phyloP scores from a whole-genome alignment of 495 filamentous ascomycete species.

The Penicillium paradoxum region DNA sequence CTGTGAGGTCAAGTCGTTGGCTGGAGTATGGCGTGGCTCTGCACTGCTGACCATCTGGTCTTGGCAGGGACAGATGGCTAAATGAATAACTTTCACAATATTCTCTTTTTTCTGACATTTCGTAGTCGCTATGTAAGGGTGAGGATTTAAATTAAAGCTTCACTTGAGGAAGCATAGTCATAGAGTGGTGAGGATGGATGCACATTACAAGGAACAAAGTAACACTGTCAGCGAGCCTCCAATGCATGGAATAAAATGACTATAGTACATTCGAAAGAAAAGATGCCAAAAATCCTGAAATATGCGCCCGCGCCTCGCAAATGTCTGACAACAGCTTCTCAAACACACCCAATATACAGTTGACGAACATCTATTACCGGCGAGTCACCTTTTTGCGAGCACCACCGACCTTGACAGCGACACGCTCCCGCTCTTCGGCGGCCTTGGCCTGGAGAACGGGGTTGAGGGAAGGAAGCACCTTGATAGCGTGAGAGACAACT shows the following conservation, averaged over 20 bases:
- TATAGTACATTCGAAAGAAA: constrained; percentile 41
- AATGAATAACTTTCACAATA: not conserved
- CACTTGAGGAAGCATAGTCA: not conserved
- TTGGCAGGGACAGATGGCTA: not conserved
- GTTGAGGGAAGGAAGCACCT: constrained; percentile 33
- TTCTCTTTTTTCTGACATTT: not conserved
- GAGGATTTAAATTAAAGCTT: not conserved
- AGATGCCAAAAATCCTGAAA: constrained; percentile 27
- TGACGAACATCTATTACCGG: constrained; percentile 18
- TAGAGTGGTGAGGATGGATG: not conserved
- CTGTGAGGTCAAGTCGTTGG: not conserved
- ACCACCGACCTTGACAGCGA: constrained; percentile 32
- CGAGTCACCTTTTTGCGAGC: constrained; percentile 29
- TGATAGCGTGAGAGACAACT: constrained; percentile 30
- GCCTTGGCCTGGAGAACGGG: constrained; percentile 29
- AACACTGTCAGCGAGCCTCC: constrained; percentile 22
- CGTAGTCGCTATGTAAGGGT: not conserved
- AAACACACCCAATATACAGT: constrained; percentile 26
- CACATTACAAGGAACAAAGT: not conserved
- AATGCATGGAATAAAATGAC: constrained; percentile 28
- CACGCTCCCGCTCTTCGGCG: constrained; percentile 36
- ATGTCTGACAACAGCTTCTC: constrained; percentile 28
- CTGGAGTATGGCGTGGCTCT: not conserved
- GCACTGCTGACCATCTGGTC: not conserved
- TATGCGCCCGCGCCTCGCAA: constrained; percentile 38